Evolutionary conservation across 2,329 filamentous ascomycete species (phyloP), one percentile per base, ranked within the genome.

Genomic region (Colletotrichum truncatum): DNA sequence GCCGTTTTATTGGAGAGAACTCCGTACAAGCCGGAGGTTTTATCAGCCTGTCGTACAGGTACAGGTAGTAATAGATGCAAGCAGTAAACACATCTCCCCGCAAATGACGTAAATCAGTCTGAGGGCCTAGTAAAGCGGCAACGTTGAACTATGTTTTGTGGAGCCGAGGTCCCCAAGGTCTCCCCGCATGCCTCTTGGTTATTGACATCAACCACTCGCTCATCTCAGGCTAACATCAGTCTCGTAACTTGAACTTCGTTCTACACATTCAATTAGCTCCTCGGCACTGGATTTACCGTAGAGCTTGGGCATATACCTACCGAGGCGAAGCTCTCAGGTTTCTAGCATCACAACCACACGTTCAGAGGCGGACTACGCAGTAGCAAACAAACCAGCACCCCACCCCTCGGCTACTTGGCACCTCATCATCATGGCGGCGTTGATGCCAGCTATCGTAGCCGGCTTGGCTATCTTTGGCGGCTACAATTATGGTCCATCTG

Each of bases 391-490:
- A 25, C 30, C 25, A 11, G 16, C 18, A 3, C 18, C 3, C 12
- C 30, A 21, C 30, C 11, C 28, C 2, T 21, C 21, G 12, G n/a
- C 11, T 34, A 18, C 34, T 23, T 6, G 34, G 16, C 38, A 12
- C 7, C 2, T 16, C 41, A 62, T 16, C 41, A 62, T 12, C 12
- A 65, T 65, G 62, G 57, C 49, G 41, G 48, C 49, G 8, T 55
- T 65, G 7, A 25, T 55, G 28, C n/a, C 62, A 23, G 10, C 43
- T 23, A 11, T 65, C n/a, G 62, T 65, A 6, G 62, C 49, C 21
- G 62, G 62, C 4, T 41, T 65, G 7, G 62, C 62, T 41, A 30
- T 62, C 8, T 51, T 65, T 3, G 62, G 62, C 2, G 49, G 57
- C 10, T 62, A 62, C 49, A 65, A 32, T 5, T 65, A 65, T 11